A percentile compares a stretch with the other conserved stretches of the same genome.
Evolutionary conservation across 192 early-diverging fungal species (phyloP).

Genomic region (Coemansia sp.): DNA sequence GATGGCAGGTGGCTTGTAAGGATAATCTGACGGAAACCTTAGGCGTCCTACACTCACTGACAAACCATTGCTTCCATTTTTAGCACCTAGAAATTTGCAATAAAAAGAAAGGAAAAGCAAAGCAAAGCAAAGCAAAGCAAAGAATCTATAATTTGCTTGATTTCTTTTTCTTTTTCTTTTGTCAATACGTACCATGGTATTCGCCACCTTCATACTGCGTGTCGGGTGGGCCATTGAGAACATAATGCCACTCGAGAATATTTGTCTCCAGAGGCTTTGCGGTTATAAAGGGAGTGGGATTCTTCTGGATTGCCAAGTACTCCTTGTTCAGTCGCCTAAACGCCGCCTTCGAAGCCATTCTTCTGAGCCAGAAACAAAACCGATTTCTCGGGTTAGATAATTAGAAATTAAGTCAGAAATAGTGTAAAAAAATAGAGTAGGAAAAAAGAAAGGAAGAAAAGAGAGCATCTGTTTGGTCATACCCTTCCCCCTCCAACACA

Average conservation of each 20-base stretch:
- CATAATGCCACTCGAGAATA: constrained; percentile 99
- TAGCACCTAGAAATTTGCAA: neutral
- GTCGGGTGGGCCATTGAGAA: constrained; percentile 93
- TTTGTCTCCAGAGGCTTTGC: constrained; percentile 92
- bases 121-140: no score
- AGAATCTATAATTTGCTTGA: neutral
- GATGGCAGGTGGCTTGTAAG: constrained; percentile 88
- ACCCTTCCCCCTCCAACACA: neutral
- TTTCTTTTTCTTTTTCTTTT: no score
- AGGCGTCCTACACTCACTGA: constrained; percentile 57
- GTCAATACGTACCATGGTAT: constrained; percentile 82
- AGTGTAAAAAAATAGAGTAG: constrained; percentile 4
- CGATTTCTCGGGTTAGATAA: neutral
- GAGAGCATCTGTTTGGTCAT: neutral
- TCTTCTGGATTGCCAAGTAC: constrained; percentile 71
- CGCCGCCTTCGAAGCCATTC: constrained; percentile 81
- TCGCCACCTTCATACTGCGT: constrained; percentile 91
- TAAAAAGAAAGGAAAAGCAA: no score
- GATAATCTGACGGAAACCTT: constrained; percentile 93
- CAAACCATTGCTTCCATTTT: neutral
- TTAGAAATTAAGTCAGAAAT: constrained; percentile 3
- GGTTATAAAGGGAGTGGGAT: constrained; percentile 84
- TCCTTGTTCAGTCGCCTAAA: constrained; percentile 78
- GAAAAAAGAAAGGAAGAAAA: constrained; percentile 6
- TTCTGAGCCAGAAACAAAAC: neutral